Evolutionary conservation across 768 basidiomycete genomes (phyloP), one percentile per base, ranked within the genome.

Genomic region (Hysterangium stoloniferum): DNA sequence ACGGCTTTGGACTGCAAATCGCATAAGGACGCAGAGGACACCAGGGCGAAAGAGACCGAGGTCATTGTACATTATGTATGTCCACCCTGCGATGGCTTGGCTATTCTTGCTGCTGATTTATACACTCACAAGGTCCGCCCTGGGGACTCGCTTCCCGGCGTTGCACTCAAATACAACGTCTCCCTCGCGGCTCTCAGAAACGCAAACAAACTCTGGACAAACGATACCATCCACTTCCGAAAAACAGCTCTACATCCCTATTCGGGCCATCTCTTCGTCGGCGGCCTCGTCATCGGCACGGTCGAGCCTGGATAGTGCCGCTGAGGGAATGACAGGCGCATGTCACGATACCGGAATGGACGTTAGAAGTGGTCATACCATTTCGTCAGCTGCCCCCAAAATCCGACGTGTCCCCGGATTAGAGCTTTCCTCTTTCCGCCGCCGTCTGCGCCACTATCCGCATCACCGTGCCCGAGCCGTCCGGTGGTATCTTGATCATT

Each of bases 141-240:
- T 2, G 75, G 70, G 13, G 94, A 98, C 62, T 86, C 94, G 8
- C 69, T 97, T 27, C 79, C 91, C 15, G 85, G 90, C 24, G 83
- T 98, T 11, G 82, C 95, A 0, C 71, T 98, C 43, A 89, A 83
- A 58, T 96, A 97, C 64, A 90, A 89, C 2, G 84, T 95, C 48
- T 77, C 83, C 15, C 71, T 96, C 47, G 76, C 88, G 24, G 83
- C 86, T 12, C 75, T 99, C 11, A 83, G 94, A 42, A 75, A 82
- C 57, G 82, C 83, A 42, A 99, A 99, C 65, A 89, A 93, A 56
- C 71, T 99, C 6, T 99, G 96, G 96, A 65, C 90, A 5, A 85
- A 88, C 6, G 96, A 98, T 62, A 77, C 90, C 1, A 86, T 99
- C 40, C 90, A 95, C 66, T 75, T 93, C 29, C 85, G 94, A 25